Base-by-base conservation (phyloP, 2,329 filamentous ascomycete genomes). In the Pseudogymnoascus pannorum region DNA sequence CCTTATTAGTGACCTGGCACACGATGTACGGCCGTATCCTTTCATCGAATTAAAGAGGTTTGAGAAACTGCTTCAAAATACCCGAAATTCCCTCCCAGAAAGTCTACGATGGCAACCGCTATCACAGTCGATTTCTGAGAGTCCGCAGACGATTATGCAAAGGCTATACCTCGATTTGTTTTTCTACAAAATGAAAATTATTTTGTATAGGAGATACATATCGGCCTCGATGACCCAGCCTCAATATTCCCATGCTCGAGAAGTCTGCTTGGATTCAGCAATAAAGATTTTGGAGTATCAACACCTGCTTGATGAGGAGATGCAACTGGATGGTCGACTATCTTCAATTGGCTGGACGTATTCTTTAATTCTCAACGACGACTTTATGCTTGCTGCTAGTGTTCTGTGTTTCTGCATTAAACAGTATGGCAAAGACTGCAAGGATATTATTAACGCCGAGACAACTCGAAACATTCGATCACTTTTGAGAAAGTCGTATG, bases 341-440 rank as follows among this genome's bases (percentile, higher is more conserved):
- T 75, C 75, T 61, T 72, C 76, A 22, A 76, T 79, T 35, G 76
- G 78, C 2, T 85, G 82, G 79, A 84, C 84, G 64, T 70, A 85
- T 18, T 80, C 78, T 4, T 81, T 80, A 1, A 72, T 87, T 2
- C 77, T 79, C n/a, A 77, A 83, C 59, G 81, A 85, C 58, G 83
- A 87, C 67, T 86, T 82, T 59, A 72, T 87, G 58, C 76, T 87
- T 2, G 82, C 82, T 0, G 78, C 80, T 60, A 83, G 84, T 76
- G 77, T 87, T 11, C 66, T 87, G 5, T 85, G 81, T 64, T 73
- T 87, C 35, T 35, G 40, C 14, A 38, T 40, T 58, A 40, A 58
- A 4, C 44, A 51, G n/a, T 51, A 51, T n/a, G 29, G n/a, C 3
- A n/a, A n/a, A 29, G 24, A 29, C 4, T 5, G 16, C 9, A 51